Evolutionary conservation across 1,139 yeast genomes (phyloP), one percentile per base, ranked within the genome.

Genomic region (Geotrichum cucujoidarum): DNA sequence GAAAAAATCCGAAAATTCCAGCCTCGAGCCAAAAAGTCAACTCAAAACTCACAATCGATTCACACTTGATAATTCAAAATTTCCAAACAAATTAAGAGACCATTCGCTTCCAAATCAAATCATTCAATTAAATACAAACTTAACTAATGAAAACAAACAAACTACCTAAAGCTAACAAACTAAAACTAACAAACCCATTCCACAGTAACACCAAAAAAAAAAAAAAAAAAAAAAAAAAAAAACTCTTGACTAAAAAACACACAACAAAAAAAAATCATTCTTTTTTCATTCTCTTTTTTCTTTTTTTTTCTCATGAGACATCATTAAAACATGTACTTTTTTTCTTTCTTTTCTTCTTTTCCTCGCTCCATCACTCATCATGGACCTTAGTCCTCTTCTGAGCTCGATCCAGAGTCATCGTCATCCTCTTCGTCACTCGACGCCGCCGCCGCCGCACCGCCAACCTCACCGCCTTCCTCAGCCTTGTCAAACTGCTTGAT

Each of bases 401-500:
- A 32, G 30, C 44, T 40, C 11, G 44, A 40, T 8, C n/a, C 40
- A 25, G 40, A 37, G n/a, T 22, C 18, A 8, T 14, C 40, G 14
- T 36, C 40, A n/a, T 31, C 44, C 3, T 40, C 44, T 14, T 40
- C 43, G 8, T 40, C 44, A 13, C 29, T 25, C 2, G 24, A 24
- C 21, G 36, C 16, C 8, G 14, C 43, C 35, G 20, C 30, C 3
- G 13, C 43, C 3, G n/a, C 21, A 3, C 20, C 30, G 17, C 13
- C 20, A 32, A 11, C 30, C 14, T n/a, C 14, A 4, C 39, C 50
- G 10, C 57, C 60, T 44, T 56, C 61, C 44, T 57, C 57, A 27
- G 53, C 60, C 48, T 56, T 78, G 56, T 85, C 88, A 63, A 89
- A 81, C 60, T 86, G 80, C 51, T 86, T 87, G 57, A 90, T 73